phyloP scores from a whole-genome alignment of 1,139 yeast species.

The Yamadazyma sp. region DNA sequence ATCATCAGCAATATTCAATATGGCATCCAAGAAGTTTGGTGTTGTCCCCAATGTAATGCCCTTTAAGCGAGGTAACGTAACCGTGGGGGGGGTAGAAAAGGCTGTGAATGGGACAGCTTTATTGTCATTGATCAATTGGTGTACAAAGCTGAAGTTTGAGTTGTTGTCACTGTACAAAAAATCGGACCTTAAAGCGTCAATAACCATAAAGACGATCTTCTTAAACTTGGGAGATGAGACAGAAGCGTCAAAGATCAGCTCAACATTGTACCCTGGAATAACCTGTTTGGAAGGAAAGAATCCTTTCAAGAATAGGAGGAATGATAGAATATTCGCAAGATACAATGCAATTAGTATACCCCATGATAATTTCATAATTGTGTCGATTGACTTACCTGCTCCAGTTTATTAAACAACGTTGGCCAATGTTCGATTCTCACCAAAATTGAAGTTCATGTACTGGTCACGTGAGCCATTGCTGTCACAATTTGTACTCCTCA shows the following conservation, averaged over 20 bases:
- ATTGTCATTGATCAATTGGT: conserved; percentile 62
- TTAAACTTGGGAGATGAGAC: conserved; percentile 52
- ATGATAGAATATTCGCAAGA: conserved; percentile 14
- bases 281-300: conserved; percentile 87
- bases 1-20: conserved; percentile 89
- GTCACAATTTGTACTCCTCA: too few relatives aligned
- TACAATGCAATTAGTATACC: conserved; percentile 3
- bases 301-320: conserved; percentile 69
- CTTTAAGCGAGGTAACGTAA: conserved; percentile 74
- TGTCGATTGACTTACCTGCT: not conserved
- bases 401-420: not conserved
- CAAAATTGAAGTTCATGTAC: not conserved
- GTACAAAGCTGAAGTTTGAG: conserved; percentile 62
- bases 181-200: conserved; percentile 92
- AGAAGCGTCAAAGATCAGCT: conserved; percentile 18
- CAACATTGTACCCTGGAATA: conserved; percentile 52
- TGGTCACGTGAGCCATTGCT: too few relatives aligned
- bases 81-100: conserved; percentile 84
- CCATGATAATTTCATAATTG: conserved; percentile 9
- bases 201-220: conserved; percentile 74
- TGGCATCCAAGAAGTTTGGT: conserved; percentile 81
- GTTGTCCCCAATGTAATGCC: conserved; percentile 83
- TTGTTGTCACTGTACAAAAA: conserved; percentile 67
- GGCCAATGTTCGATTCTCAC: not conserved
- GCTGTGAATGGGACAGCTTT: conserved; percentile 87